Base-by-base conservation (phyloP, 225 moss, liverwort and hornwort species). In the Thuidium tamariscinum region DNA sequence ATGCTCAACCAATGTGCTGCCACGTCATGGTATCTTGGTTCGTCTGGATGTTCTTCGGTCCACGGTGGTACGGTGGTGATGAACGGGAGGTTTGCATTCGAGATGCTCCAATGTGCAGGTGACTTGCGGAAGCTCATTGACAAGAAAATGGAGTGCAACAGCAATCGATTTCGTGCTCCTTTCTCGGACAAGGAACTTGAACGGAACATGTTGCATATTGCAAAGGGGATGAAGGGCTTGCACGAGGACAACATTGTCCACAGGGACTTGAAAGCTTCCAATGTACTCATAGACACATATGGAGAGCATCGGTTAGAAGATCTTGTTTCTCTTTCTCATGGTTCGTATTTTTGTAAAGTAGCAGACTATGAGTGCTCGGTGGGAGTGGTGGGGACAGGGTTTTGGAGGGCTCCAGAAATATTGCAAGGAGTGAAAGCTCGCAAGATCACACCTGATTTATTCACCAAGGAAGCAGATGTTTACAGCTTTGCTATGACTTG, bases 291-390 rank as follows among this genome's bases (percentile, higher is more conserved):
- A 23, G 5, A 13, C 0, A 1, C 4, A 32, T 10, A 2, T 8
- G 5, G 2, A 17, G 39, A 12, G 67, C 22, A 10, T 37, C 12
- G 1, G 7, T 22, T 41, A 1, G 8, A 69, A 8, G 41, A 41
- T 70, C 16, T 68, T 1, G 7, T 8, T 13, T 39, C 29, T 29
- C 5, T 74, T 19, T 7, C 15, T 19, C 1, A 2, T 11, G 8
- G 8, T 27, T 16, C 3, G 7, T 49, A 32, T 20, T 0, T 0
- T 0, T 74, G 52, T 13, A 3, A 13, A 7, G 52, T 65, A 54
- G 44, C 77, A 11, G 67, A 87, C 29, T 87, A 19, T 6, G 67
- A 87, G 15, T 75, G 82, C 34, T 76, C 49, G 0, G 30, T 77
- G 11, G 77, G 76, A 36, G 37, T 83, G 8, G 1, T 59, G 4